Base-by-base conservation (phyloP, 2,329 filamentous ascomycete genomes). In the Diplodia mutila region DNA sequence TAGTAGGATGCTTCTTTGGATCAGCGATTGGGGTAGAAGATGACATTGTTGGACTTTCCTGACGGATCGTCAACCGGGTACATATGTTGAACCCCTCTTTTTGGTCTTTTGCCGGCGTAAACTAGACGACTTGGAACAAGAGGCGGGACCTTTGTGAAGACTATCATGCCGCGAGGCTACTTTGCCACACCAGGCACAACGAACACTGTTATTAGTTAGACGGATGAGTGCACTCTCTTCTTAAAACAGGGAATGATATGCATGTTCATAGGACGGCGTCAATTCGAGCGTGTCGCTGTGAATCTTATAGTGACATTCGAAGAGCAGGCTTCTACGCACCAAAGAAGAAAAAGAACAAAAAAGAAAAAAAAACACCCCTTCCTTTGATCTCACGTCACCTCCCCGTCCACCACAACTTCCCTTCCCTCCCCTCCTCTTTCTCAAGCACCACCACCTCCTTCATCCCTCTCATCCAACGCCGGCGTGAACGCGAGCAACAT, bases 401-500 rank as follows among this genome's bases (percentile, higher is more conserved):
- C n/a, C n/a, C n/a, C n/a, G n/a, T n/a, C n/a, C n/a, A n/a, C n/a
- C n/a, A n/a, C n/a, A n/a, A n/a, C n/a, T n/a, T n/a, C n/a, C n/a
- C n/a, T n/a, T n/a, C n/a, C n/a, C n/a, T n/a, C n/a, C n/a, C n/a
- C n/a, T n/a, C n/a, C n/a, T n/a, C n/a, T n/a, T n/a, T n/a, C n/a
- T n/a, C n/a, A n/a, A n/a, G n/a, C n/a, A n/a, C n/a, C n/a, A n/a
- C n/a, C n/a, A n/a, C n/a, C n/a, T n/a, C n/a, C n/a, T n/a, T n/a
- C n/a, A n/a, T 65, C 48, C 27, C 57, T 32, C 16, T 34, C 48
- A 37, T 68, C 66, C 59, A 68, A 49, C 61, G 71, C 69, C 53
- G 71, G 74, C 23, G 70, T 72, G 32, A 46, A 21, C 42, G 9
- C 8, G 6, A 72, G 68, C 69, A 75, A 61, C 27, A 74, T 65